Percentiles rank a stretch among this genome's conserved stretches.
phyloP scores from a whole-genome alignment of 495 filamentous ascomycete genomes.

The Polyplosphaeria fusca region DNA sequence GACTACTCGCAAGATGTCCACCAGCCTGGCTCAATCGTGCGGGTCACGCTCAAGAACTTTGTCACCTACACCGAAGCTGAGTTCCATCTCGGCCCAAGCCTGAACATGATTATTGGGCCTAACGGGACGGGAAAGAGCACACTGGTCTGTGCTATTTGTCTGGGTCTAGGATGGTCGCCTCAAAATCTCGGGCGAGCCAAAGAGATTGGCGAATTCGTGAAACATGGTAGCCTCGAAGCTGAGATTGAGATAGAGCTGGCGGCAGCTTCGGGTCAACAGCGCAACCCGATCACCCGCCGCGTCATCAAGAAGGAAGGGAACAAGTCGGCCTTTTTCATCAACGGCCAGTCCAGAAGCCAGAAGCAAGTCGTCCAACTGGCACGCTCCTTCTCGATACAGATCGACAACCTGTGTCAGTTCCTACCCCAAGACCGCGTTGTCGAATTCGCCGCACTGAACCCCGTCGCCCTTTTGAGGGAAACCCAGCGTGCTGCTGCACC shows the following conservation, averaged over 20 bases:
- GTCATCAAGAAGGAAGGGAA: slow-evolving; percentile 80
- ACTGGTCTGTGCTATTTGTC: slow-evolving; percentile 92
- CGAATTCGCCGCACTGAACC: slow-evolving; percentile 82
- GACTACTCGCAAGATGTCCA: slow-evolving; percentile 31
- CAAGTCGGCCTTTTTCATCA: slow-evolving; percentile 67
- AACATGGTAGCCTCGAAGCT: slow-evolving; percentile 76
- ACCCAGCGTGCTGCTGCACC: slow-evolving; percentile 86
- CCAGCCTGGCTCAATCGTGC: slow-evolving; percentile 84
- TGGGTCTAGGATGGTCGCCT: slow-evolving; percentile 78
- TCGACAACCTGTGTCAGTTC: slow-evolving; percentile 98
- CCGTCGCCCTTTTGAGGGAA: slow-evolving; percentile 77
- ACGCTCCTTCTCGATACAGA: slow-evolving; percentile 74
- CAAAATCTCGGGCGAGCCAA: slow-evolving; percentile 83
- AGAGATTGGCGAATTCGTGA: slow-evolving; percentile 84
- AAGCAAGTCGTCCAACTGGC: slow-evolving; percentile 63
- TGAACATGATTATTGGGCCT: slow-evolving; percentile 99
- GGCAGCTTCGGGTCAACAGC: slow-evolving; percentile 46
- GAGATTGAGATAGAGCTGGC: slow-evolving; percentile 85
- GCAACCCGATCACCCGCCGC: slow-evolving; percentile 71
- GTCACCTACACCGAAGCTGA: slow-evolving; percentile 91
- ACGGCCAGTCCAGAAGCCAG: slow-evolving; percentile 56
- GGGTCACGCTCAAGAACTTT: slow-evolving; percentile 85
- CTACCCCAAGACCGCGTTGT: slow-evolving; percentile 94
- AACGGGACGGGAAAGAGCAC: slow-evolving; percentile 98
- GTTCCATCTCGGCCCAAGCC: slow-evolving; percentile 81